Conservation (phyloP, 73 alveolate genomes). For the Paramecium sexaurelia region DNA sequence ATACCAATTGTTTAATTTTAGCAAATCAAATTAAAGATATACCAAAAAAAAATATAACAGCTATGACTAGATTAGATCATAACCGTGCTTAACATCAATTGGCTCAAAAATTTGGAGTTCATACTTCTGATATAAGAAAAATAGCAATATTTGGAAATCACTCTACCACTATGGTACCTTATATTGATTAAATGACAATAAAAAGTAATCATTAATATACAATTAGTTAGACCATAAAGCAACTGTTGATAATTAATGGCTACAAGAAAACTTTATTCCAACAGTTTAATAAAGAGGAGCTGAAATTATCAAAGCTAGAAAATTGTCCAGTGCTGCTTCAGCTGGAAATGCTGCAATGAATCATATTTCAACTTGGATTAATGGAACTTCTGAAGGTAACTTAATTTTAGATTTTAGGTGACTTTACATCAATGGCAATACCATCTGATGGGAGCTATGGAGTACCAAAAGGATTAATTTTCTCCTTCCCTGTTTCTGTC, state of each 20-base stretch:
- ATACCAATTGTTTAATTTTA: slow-evolving; percentile 95
- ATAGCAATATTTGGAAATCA: slow-evolving; percentile 97
- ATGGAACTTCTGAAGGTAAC: slow-evolving; percentile 75
- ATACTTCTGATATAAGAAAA: slow-evolving; percentile 80
- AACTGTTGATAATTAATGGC: slow-evolving; percentile 75
- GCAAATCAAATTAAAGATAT: slow-evolving; percentile 89
- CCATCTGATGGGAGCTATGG: slow-evolving; percentile 91
- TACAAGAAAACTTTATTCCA: slow-evolving; percentile 86
- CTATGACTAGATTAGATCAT: slow-evolving; percentile 99
- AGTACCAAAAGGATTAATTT: slow-evolving; percentile 86
- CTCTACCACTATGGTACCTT: slow-evolving; percentile 96
- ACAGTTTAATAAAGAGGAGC: slow-evolving; percentile 97
- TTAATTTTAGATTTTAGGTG: slow-evolving; percentile 52
- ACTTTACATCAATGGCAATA: slow-evolving; percentile 92
- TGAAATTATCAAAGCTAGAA: slow-evolving; percentile 92
- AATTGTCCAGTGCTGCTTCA: slow-evolving; percentile 94
- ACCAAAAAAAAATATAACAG: slow-evolving; percentile 96
- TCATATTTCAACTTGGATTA: slow-evolving; percentile 98
- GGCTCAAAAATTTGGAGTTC: slow-evolving; percentile 82
- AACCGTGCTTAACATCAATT: slow-evolving; percentile 94
- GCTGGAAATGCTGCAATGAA: slow-evolving; percentile 98
- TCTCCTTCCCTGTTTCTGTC: slow-evolving; percentile 89
- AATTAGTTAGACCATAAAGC: slow-evolving; percentile 23
- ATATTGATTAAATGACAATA: slow-evolving; percentile 76
- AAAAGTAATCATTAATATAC: slow-evolving; percentile 61